These are phyloP conservation scores for Fistulifera solaris DNA, from an alignment of 108 stramenopile genomes.

Conservation along the genomic window DNA sequence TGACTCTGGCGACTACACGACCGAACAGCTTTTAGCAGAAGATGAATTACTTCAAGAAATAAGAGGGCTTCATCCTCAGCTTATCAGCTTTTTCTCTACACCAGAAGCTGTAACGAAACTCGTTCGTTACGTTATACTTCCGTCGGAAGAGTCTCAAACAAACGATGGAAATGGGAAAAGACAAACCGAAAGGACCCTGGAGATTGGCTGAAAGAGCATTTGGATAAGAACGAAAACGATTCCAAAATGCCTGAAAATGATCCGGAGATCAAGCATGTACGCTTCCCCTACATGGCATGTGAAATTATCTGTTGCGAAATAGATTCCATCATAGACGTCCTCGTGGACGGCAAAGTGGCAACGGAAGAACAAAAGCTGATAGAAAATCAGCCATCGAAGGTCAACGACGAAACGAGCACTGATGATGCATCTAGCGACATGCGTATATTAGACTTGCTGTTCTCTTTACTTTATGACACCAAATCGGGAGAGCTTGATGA, in stretches of 20 bases:
- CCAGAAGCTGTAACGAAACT: constrained; percentile 65
- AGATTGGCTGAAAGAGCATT: constrained; percentile 9
- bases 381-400: background rate
- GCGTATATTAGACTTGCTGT: constrained; percentile 64
- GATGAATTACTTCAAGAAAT: constrained; percentile 95
- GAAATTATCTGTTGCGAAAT: constrained; percentile 94
- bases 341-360: constrained; percentile 67
- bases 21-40: constrained; percentile 79
- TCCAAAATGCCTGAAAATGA: constrained; percentile 21
- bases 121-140: constrained; percentile 48
- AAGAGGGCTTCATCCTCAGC: constrained; percentile 69
- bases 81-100: constrained; percentile 80
- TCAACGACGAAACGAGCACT: constrained; percentile 1
- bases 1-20: constrained; percentile 63
- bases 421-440: background rate
- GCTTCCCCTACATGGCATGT: constrained; percentile 95
- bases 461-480: constrained; percentile 62
- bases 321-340: constrained; percentile 54
- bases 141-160: background rate
- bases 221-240: background rate
- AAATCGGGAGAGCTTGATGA: constrained; percentile 69
- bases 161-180: constrained; percentile 1
- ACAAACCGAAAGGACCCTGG: constrained; percentile 5
- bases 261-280: constrained; percentile 34
- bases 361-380: background rate